Evolutionary conservation across 2,329 filamentous ascomycete species (phyloP).

Genomic region (Parasarocladium wereldwijsianum): DNA sequence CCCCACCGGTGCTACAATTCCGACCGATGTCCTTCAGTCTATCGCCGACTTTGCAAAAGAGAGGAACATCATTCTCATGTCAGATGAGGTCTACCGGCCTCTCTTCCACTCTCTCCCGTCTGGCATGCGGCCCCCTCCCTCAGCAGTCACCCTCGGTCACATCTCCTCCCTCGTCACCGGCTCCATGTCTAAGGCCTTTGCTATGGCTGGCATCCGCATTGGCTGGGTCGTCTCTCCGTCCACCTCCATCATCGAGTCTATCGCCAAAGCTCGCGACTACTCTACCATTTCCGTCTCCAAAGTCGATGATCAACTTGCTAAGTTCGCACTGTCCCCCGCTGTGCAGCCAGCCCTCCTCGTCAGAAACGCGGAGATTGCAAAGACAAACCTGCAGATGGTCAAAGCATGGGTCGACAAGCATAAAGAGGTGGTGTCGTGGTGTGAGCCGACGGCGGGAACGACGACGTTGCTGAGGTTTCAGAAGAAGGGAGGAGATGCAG

Average conservation of each 20-base stretch:
- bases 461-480: constrained; percentile 64
- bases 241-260: constrained; percentile 42
- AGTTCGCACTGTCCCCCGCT: constrained; percentile 48
- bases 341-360: constrained; percentile 27
- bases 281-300: constrained; percentile 78
- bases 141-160: constrained; percentile 55
- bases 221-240: constrained; percentile 70
- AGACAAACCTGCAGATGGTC: constrained; percentile 51
- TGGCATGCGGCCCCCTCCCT: constrained; percentile 37
- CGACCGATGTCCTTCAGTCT: constrained; percentile 40
- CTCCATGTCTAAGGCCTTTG: constrained; percentile 76
- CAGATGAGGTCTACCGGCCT: constrained; percentile 74
- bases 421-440: constrained; percentile 50
- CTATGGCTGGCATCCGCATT: constrained; percentile 64
- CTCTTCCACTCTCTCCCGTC: constrained; percentile 54
- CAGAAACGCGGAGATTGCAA: constrained; percentile 46
- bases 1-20: constrained; percentile 59
- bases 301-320: constrained; percentile 65
- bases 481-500: constrained; percentile 38
- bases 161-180: constrained; percentile 57
- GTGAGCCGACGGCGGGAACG: constrained; percentile 63
- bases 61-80: constrained; percentile 51
- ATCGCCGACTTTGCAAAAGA: constrained; percentile 50
- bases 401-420: constrained; percentile 53
- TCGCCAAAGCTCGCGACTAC: constrained; percentile 59